Evolutionary conservation across 1,139 yeast species (phyloP).

Genomic region (Blastobotrys capitulatus): DNA sequence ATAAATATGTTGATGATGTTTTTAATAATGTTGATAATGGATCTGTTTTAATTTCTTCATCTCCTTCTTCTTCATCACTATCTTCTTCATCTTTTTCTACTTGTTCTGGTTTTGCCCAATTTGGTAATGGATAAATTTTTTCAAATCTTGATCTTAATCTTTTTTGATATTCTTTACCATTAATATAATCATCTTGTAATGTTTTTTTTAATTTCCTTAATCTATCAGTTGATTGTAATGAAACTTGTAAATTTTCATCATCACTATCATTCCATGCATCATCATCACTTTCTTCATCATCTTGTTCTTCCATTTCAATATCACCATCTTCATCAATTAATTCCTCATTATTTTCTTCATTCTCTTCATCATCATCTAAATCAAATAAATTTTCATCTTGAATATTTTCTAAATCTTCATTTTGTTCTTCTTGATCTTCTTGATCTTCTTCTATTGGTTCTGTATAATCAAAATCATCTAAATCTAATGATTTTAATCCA

Average conservation of each 20-base stretch:
- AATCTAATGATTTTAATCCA: constrained; percentile 54
- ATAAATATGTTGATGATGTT: constrained; percentile 52
- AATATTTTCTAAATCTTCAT: constrained; percentile 9
- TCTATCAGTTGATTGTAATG: constrained; percentile 55
- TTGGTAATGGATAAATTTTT: constrained; percentile 80
- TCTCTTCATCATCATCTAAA: constrained; percentile 33
- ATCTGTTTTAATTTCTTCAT: constrained; percentile 34
- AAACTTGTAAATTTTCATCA: constrained; percentile 66
- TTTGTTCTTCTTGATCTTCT: constrained; percentile 30
- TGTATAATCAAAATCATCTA: constrained; percentile 32
- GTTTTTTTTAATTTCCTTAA: constrained; percentile 66
- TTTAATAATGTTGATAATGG: constrained; percentile 54
- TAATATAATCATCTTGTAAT: constrained; percentile 52
- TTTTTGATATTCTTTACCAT: constrained; percentile 61
- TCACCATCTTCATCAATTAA: constrained; percentile 39
- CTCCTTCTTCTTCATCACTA: constrained; percentile 34
- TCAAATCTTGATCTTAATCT: constrained; percentile 82
- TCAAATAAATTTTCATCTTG: constrained; percentile 26
- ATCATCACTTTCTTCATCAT: constrained; percentile 48
- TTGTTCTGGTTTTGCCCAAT: constrained; percentile 55
- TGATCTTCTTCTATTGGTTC: constrained; percentile 40
- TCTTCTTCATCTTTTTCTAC: constrained; percentile 22
- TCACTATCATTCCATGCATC: constrained; percentile 86
- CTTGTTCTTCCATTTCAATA: constrained; percentile 41
- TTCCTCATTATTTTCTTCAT: constrained; percentile 21